These are phyloP conservation scores for Madurella mycetomatis DNA, from an alignment of 2,329 filamentous ascomycete species.

Conservation along the genomic window DNA sequence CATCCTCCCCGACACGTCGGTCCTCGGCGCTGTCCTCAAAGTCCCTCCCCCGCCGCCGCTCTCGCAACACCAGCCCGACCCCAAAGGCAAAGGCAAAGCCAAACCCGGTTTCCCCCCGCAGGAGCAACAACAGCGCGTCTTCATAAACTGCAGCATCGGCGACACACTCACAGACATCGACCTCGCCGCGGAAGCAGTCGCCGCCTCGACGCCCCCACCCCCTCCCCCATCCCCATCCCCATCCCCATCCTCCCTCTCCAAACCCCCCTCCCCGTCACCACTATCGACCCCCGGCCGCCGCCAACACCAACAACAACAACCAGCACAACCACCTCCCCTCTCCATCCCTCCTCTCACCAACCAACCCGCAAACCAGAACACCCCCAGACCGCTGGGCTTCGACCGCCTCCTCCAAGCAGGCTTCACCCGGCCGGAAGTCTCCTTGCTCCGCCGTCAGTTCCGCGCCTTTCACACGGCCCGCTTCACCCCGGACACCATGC, in stretches of 20 bases:
- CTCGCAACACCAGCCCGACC: constrained; percentile 19
- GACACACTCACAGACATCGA: constrained; percentile 65
- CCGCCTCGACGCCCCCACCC: constrained; percentile 38
- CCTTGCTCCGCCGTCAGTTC: constrained; percentile 83
- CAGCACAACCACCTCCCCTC: constrained; percentile 29
- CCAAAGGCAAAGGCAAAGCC: constrained; percentile 60
- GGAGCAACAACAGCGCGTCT: constrained; percentile 53
- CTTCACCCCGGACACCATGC: constrained; percentile 86
- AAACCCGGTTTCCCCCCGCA: constrained; percentile 42
- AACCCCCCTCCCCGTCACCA: background rate
- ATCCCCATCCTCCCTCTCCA: constrained; percentile 19
- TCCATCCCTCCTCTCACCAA: constrained; percentile 9
- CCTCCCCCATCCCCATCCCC: constrained; percentile 17
- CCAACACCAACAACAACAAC: constrained; percentile 4
- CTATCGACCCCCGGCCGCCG: background rate
- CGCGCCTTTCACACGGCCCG: constrained; percentile 75
- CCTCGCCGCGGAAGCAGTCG: constrained; percentile 54
- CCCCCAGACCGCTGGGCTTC: constrained; percentile 65
- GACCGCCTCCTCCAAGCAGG: constrained; percentile 77
- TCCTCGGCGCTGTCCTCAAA: constrained; percentile 65
- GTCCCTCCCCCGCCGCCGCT: constrained; percentile 54
- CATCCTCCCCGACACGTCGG: constrained; percentile 69
- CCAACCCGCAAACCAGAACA: constrained; percentile 31
- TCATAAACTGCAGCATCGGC: constrained; percentile 91
- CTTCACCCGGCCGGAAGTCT: constrained; percentile 78